phyloP scores from a whole-genome alignment of 257 asterid genomes.

The Marsdenia floribunda region DNA sequence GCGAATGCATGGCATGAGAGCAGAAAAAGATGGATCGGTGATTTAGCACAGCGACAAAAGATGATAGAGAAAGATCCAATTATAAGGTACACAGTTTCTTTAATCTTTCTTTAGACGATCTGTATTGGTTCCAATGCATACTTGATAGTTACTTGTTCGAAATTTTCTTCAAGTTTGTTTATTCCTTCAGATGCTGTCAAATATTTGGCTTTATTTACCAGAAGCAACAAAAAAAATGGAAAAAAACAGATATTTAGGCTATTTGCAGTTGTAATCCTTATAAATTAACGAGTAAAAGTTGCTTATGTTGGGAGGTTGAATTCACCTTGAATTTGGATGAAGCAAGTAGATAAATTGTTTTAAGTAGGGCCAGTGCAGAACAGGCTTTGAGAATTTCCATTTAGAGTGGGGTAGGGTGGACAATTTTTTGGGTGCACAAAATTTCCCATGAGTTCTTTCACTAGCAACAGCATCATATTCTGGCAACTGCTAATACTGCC shows the following conservation, averaged over 20 bases:
- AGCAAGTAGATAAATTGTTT: not conserved
- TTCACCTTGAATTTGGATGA: not conserved
- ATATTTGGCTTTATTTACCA: not conserved
- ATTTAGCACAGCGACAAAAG: conserved; percentile 40
- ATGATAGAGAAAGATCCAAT: conserved; percentile 65
- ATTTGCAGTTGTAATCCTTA: not conserved
- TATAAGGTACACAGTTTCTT: conserved; percentile 47
- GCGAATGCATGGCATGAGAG: conserved; percentile 79
- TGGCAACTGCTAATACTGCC: not conserved
- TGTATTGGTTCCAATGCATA: not conserved
- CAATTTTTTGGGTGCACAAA: not conserved
- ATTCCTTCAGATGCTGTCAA: not conserved
- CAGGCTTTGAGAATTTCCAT: not conserved
- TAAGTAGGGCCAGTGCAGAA: not conserved
- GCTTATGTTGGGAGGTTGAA: not conserved
- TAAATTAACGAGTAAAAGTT: not conserved
- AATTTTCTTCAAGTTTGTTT: not conserved
- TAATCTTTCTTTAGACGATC: not conserved
- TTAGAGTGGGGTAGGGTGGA: not conserved
- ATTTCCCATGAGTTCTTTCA: not conserved
- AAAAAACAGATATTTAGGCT: not conserved
- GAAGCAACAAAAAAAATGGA: not conserved
- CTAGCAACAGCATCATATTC: not conserved
- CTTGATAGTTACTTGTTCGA: not conserved
- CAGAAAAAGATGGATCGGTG: conserved; percentile 75